These are phyloP conservation scores for Trichoderma simmonsii DNA, from an alignment of 2,329 filamentous ascomycete species.

Conservation along the genomic window DNA sequence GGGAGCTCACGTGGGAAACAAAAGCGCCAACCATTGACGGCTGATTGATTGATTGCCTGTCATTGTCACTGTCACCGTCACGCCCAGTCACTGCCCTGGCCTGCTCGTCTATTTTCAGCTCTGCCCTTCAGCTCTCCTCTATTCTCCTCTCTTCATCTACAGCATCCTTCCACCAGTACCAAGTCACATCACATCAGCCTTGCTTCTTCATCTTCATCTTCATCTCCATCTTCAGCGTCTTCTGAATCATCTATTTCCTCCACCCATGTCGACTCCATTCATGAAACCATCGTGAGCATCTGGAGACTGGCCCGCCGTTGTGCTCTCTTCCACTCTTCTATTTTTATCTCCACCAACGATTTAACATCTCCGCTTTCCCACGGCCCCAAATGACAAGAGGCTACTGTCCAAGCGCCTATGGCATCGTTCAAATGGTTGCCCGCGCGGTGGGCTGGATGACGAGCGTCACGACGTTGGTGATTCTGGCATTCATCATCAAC, in stretches of 20 bases:
- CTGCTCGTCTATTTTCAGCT: background rate
- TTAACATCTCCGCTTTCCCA: background rate
- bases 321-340: background rate
- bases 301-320: background rate
- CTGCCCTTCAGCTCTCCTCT: background rate
- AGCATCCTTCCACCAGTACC: background rate
- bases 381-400: constrained; percentile 11
- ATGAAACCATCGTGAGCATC: background rate
- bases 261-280: background rate
- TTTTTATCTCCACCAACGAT: background rate
- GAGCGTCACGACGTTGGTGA: constrained; percentile 31
- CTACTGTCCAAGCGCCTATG: constrained; percentile 11
- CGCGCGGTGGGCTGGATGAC: constrained; percentile 33
- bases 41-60: background rate
- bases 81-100: background rate
- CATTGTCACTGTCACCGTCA: background rate
- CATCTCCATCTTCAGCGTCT: background rate
- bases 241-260: background rate
- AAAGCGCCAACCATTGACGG: background rate
- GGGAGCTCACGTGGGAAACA: background rate
- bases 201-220: background rate
- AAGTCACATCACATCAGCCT: background rate
- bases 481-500: constrained; percentile 33
- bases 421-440: constrained; percentile 24
- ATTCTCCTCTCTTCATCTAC: background rate